phyloP scores from a whole-genome alignment of 2,329 filamentous ascomycete species.

The Ceratocystis huliohia region DNA sequence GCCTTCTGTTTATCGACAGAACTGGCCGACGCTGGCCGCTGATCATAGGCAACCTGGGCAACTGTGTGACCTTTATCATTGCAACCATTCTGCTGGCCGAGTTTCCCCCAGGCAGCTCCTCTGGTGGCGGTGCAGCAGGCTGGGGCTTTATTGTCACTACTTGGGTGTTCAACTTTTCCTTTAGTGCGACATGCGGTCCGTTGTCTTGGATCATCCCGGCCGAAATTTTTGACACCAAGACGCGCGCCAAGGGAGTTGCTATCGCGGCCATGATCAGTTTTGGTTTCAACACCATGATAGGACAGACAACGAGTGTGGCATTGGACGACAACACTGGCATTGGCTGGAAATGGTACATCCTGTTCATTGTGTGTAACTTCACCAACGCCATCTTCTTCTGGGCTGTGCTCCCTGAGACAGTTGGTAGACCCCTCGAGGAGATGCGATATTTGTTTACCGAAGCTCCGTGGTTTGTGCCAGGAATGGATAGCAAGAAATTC shows the following conservation, averaged over 20 bases:
- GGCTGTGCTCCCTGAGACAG: constrained; percentile 53
- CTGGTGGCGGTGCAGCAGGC: constrained; percentile 33
- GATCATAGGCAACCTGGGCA: constrained; percentile 58
- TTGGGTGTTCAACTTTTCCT: constrained; percentile 71
- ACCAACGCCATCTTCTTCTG: constrained; percentile 42
- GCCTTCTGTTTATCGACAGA: constrained; percentile 55
- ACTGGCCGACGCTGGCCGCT: constrained; percentile 60
- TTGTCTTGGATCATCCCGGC: constrained; percentile 49
- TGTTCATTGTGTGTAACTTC: constrained; percentile 48
- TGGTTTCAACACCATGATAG: constrained; percentile 67
- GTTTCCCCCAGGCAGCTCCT: constrained; percentile 39
- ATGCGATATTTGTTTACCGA: constrained; percentile 56
- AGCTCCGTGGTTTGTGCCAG: constrained; percentile 49
- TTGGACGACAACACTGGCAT: constrained; percentile 32
- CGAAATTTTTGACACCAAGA: constrained; percentile 67
- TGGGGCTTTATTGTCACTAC: constrained; percentile 65
- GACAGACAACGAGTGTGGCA: constrained; percentile 46
- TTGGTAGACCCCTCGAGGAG: constrained; percentile 51
- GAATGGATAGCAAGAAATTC: constrained; percentile 37
- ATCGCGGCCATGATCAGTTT: constrained; percentile 62
- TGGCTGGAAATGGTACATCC: constrained; percentile 37
- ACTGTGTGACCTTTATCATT: constrained; percentile 60
- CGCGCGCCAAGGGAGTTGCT: constrained; percentile 59
- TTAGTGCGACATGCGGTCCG: constrained; percentile 58
- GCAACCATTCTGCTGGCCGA: constrained; percentile 40